Conservation (phyloP, 106 monocot species). For the Xerophyta viscosa region DNA sequence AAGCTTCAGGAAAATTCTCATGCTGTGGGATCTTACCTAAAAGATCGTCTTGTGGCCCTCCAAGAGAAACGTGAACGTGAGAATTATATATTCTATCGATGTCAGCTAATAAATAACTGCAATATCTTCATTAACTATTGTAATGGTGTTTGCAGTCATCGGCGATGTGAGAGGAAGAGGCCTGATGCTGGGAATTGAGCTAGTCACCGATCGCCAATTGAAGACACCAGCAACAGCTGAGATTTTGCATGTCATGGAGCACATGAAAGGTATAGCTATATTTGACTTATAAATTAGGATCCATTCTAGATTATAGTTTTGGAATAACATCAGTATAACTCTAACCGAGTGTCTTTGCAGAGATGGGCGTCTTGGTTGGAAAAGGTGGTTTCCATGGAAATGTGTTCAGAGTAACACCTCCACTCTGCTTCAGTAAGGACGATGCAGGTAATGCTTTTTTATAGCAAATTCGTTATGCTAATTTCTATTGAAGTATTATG, state of each 20-base stretch:
- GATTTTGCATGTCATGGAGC: slow-evolving; percentile 65
- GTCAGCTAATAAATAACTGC: not conserved
- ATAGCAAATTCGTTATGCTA: not conserved
- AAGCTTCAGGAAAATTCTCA: slow-evolving; percentile 50
- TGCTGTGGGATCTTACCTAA: slow-evolving; percentile 59
- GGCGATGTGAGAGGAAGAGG: slow-evolving; percentile 95
- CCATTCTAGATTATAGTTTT: too few relatives aligned
- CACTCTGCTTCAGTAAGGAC: slow-evolving; percentile 73
- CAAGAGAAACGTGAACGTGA: slow-evolving; percentile 66
- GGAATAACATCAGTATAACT: too few relatives aligned
- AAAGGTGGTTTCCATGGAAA: slow-evolving; percentile 74
- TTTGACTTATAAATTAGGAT: not conserved
- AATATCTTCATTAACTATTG: not conserved
- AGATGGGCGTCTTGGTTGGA: slow-evolving; percentile 73
- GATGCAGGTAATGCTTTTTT: slow-evolving; percentile 36
- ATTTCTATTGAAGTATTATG: too few relatives aligned
- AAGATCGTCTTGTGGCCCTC: slow-evolving; percentile 36
- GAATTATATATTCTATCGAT: not conserved
- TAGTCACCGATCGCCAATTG: slow-evolving; percentile 53
- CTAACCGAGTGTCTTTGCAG: slow-evolving; percentile 16
- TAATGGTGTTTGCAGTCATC: slow-evolving; percentile 44
- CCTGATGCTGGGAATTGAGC: slow-evolving; percentile 84
- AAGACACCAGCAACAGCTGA: slow-evolving; percentile 86
- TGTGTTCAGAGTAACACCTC: slow-evolving; percentile 80
- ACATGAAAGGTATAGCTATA: slow-evolving; percentile 71